Base-by-base conservation (phyloP, 2,329 filamentous ascomycete species). In the Microcyclospora pomicola region DNA sequence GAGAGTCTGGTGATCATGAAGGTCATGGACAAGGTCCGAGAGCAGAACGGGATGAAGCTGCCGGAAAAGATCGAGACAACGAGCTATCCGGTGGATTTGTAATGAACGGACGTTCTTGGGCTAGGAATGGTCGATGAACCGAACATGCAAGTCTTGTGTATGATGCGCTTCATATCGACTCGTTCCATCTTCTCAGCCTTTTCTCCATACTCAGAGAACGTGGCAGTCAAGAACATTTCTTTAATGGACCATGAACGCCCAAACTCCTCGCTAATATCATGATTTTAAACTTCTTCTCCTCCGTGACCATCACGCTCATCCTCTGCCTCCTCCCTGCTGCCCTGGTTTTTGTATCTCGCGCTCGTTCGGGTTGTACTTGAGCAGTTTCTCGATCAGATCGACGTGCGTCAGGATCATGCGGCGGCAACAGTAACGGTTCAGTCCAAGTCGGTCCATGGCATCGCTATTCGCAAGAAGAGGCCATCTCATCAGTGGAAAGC, bases 351-450 rank as follows among this genome's bases (percentile, higher is more conserved):
- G 48, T 37, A 59, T 56, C 32, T 60, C 55, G 37, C 58, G 52
- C 54, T 60, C 58, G 30, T 54, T 53, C 27, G 57, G 58, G 42
- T 60, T 60, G 51, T 78, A 93, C 83, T 88, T 84, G 49, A 98
- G 76, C 36, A 98, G 76, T 67, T 98, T 98, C 72, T 98, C 91
- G 53, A 98, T 95, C 45, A 98, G 71, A 61, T 98, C 91, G 54
- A 98, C 91, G 65, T 98, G 91, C 42, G 91, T 98, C 82, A 98
- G 95, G 63, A 98, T 78, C 91, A 98, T 98, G 56, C 91, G 82
- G 52, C 91, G 83, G 69, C 91, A 98, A 74, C 91, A 98, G 70
- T 98, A 98, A 52, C 91, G 77, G 65, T 85, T 88, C 56, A 92
- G 81, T 40, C 86, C 86, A 37, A 98, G 77, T 59, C 86, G 75